Conservation (phyloP, 1,284 basidiomycete species). For the Cryptococcus sp. region DNA sequence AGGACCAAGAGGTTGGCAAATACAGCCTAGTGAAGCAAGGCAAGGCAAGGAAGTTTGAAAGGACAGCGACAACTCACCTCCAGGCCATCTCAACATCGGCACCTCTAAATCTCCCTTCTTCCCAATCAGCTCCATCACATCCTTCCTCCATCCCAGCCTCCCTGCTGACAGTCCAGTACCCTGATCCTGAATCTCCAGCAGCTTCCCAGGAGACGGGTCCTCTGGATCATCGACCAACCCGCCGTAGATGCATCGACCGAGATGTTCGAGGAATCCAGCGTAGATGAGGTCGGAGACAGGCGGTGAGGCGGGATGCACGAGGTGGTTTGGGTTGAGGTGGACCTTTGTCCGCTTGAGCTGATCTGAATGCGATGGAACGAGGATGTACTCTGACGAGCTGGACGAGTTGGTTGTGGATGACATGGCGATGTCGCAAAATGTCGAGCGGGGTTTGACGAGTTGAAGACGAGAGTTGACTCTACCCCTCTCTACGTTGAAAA, state of each 20-base stretch:
- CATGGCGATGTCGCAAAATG: too few relatives aligned
- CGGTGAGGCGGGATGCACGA: conserved; percentile 20
- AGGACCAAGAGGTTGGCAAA: background rate
- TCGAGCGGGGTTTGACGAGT: too few relatives aligned
- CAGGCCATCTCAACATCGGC: conserved; percentile 60
- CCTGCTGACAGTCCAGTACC: conserved; percentile 26
- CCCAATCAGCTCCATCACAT: conserved; percentile 54
- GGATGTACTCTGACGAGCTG: background rate
- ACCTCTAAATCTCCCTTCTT: conserved; percentile 52
- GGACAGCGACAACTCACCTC: conserved; percentile 26
- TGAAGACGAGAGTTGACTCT: too few relatives aligned
- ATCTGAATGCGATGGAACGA: conserved; percentile 14
- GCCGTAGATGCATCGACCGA: conserved; percentile 59
- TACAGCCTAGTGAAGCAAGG: conserved; percentile 46
- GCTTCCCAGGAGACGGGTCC: conserved; percentile 37
- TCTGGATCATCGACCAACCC: conserved; percentile 54
- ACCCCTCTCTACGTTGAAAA: too few relatives aligned
- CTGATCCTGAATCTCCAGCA: conserved; percentile 33
- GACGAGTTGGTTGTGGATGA: background rate
- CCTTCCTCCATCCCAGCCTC: conserved; percentile 53
- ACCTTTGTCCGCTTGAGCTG: conserved; percentile 16
- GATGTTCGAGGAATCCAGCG: conserved; percentile 60
- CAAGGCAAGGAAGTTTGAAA: too few relatives aligned
- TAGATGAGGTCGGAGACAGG: conserved; percentile 46
- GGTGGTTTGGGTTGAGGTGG: conserved; percentile 14